Base-by-base conservation (phyloP, 2,329 filamentous ascomycete species). In the Cercospora zeina region DNA sequence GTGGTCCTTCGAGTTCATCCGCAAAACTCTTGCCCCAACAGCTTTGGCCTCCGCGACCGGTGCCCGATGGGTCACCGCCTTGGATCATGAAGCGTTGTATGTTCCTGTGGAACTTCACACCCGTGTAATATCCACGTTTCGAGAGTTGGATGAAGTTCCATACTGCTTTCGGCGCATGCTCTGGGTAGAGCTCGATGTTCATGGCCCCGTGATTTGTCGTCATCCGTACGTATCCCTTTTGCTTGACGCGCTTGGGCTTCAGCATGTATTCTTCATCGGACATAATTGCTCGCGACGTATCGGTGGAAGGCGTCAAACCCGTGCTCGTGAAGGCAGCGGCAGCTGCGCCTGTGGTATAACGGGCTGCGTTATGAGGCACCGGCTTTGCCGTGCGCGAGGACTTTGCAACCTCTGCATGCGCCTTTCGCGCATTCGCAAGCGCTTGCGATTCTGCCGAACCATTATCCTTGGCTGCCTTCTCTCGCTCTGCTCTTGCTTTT, bases 181-280 rank as follows among this genome's bases (percentile, higher is more conserved):
- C 95, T 1, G 95, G 90, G 66, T 93, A 89, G 4, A 99, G 82
- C 74, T 97, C 93, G 64, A 99, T 80, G 66, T 91, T 97, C 19
- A 99, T 74, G 65, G 93, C 87, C 36, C 95, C 95, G 2, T 90
- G 80, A 65, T 87, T 95, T 0, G 95, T 99, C 68, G 89, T 87
- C 50, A 99, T 85, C n/a, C 91, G 87, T 6, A 90, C 93, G 74
- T 96, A 97, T 27, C 93, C 95, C 70, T 93, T 96, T 68, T 85
- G 85, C 77, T 96, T 96, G 63, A 99, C 87, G 42, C 91, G 87
- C 70, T 89, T 90, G 6, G 93, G 92, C 75, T 91, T 91, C 58
- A 99, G 83, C 90, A 99, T 96, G 77, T 93, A 99, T 74, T 97
- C 93, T 78, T 99, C 95, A 66, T 97, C 92, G 0, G 89, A 91